These are phyloP conservation scores for Arachis monticola DNA, from an alignment of 331 rosid species.

Conservation along the genomic window DNA sequence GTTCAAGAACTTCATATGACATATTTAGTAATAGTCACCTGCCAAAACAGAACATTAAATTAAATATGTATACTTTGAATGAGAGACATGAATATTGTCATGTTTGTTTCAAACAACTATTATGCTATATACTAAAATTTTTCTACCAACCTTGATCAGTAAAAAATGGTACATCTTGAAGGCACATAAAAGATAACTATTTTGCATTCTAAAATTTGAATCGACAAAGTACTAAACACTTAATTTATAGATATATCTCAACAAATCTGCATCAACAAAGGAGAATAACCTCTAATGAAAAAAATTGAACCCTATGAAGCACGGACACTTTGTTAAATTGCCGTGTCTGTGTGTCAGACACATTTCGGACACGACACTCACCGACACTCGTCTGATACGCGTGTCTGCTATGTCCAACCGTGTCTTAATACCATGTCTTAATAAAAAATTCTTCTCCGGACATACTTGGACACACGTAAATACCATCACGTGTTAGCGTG, in stretches of 20 bases:
- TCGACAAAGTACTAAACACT: not conserved
- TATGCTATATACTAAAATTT: not conserved
- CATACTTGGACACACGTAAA: too few species aligned
- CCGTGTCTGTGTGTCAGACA: too few species aligned
- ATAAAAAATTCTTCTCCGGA: too few species aligned
- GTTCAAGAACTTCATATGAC: too few species aligned
- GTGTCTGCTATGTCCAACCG: too few species aligned
- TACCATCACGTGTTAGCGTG: too few species aligned
- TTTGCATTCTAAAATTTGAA: slow-evolving; percentile 15
- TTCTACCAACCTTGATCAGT: not conserved
- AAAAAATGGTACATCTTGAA: not conserved
- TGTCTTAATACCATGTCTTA: too few species aligned
- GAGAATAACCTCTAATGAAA: too few species aligned
- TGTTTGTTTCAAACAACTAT: slow-evolving; percentile 17
- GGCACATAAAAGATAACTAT: not conserved
- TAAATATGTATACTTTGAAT: not conserved
- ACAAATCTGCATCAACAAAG: slow-evolving; percentile 7
- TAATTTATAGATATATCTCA: not conserved
- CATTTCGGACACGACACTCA: too few species aligned
- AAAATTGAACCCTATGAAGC: too few species aligned
- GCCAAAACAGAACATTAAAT: slow-evolving; percentile 40
- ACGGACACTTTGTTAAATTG: too few species aligned
- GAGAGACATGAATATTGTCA: slow-evolving; percentile 18
- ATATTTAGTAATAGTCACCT: slow-evolving; percentile 55
- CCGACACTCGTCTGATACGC: too few species aligned